Evolutionary conservation across 345 rosid species (phyloP), one percentile per base, ranked within the genome.

Genomic region (Nephelium lappaceum): DNA sequence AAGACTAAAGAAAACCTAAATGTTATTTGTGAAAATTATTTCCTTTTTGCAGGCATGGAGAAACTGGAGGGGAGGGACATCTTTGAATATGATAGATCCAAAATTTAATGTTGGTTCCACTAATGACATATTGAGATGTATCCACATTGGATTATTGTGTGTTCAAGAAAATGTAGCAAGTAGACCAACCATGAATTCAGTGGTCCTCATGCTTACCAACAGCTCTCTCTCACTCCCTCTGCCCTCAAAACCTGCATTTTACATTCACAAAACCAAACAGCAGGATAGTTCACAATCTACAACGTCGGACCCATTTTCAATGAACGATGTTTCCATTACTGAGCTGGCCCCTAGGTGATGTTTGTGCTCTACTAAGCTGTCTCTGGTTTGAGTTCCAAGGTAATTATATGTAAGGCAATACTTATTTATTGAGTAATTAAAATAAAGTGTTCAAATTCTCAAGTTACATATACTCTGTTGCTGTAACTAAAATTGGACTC

Each of bases 71-170:
- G 89, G 87, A 79, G 87, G 85, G 8, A 64, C 74, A 5, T 57
- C 58, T 14, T 8, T 74, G 11, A 80, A 84, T 47, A 36, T 91
- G 2, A 69, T 89, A 0, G 88, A 91, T 74, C 86, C 87, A 0
- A 79, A 7, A 11, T 49, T 93, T 53, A 75, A 67, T 1, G 71
- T 45, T 8, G 77, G 87, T 47, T 79, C 82, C 1, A 70, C 73
- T n/a, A 64, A 31, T 10, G 89, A 91, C 55, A 82, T 84, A 72
- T 64, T 67, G 72, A 81, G 90, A 80, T 86, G 93, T 84, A 72
- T 91, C 49, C 93, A 88, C 72, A 83, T 91, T 8, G 90, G 87
- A 0, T 66, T 91, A 24, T 81, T 89, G 8, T 91, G 93, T 10
- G 88, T 85, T 72, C 95, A 93, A 77, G 88, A 89, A 64, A 88